These are phyloP conservation scores for Pseudognaphalium luteoalbum DNA, from an alignment of 129 eudicot species.

Conservation along the genomic window DNA sequence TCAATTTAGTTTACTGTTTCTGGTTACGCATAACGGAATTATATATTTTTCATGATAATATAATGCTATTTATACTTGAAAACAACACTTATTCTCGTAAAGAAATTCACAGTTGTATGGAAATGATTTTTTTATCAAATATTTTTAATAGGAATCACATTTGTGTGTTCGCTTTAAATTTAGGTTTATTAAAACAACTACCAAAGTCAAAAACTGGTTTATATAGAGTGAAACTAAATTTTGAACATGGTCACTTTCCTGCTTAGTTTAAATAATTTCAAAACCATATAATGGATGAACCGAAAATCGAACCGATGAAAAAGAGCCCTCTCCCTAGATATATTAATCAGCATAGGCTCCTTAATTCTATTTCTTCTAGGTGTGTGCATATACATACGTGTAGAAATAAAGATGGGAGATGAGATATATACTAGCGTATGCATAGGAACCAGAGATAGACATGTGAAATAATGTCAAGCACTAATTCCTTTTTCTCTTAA, in stretches of 20 bases:
- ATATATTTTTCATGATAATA: background rate
- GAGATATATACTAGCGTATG: background rate
- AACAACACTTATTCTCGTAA: background rate
- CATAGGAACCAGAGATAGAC: background rate
- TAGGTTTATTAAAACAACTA: background rate
- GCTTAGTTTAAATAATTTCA: too few relatives aligned
- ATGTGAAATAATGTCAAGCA: too few relatives aligned
- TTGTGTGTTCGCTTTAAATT: background rate
- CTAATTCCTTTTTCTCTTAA: background rate
- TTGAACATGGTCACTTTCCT: too few relatives aligned
- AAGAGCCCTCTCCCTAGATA: background rate
- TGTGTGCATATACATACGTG: background rate
- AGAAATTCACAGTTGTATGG: constrained; percentile 13
- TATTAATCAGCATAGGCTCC: background rate
- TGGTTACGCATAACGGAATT: background rate
- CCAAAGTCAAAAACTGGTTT: background rate
- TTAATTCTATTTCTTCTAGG: background rate
- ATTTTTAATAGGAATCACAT: background rate
- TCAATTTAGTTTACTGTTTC: background rate
- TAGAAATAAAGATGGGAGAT: too few relatives aligned
- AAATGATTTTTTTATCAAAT: background rate
- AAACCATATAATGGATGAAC: background rate
- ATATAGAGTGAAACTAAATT: background rate
- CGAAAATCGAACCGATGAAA: background rate
- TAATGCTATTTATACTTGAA: background rate